phyloP scores from a whole-genome alignment of 2,329 filamentous ascomycete genomes.

The Fusarium tanahbumbuense region DNA sequence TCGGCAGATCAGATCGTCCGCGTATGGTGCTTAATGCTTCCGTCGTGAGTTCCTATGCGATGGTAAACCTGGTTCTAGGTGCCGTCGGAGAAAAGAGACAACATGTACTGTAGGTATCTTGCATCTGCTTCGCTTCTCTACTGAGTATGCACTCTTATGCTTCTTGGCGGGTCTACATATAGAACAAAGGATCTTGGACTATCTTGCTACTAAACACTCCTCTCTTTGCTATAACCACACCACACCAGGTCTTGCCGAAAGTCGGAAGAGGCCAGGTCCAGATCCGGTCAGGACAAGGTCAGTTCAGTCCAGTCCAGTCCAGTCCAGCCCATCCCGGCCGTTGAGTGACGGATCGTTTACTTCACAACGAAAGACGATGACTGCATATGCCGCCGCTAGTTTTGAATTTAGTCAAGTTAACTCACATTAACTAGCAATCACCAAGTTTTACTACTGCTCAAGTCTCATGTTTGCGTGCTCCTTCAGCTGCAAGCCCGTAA shows the following conservation, averaged over 20 bases:
- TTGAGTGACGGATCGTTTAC: conserved; percentile 24
- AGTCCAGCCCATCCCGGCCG: conserved; percentile 5
- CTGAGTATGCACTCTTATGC: conserved; percentile 26
- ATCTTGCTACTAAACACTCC: conserved; percentile 10
- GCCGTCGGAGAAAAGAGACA: conserved; percentile 35
- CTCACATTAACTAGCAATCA: neutral
- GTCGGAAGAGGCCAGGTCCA: neutral
- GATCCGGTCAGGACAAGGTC: neutral
- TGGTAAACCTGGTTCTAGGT: conserved; percentile 15
- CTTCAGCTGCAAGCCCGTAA: neutral
- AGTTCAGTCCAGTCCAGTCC: neutral
- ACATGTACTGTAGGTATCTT: conserved; percentile 18
- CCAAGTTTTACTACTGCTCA: neutral
- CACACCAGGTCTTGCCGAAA: neutral
- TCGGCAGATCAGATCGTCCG: conserved; percentile 42
- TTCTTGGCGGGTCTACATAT: conserved; percentile 23
- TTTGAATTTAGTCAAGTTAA: conserved; percentile 9
- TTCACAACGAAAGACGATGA: conserved; percentile 23
- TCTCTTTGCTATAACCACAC: conserved; percentile 28
- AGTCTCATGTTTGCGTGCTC: neutral
- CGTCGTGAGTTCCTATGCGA: conserved; percentile 38
- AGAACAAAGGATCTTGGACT: conserved; percentile 1
- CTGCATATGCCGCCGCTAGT: conserved; percentile 31
- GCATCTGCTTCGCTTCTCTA: neutral
- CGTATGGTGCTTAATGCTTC: conserved; percentile 28